phyloP scores from a whole-genome alignment of 148 eudicot genomes.

The Salicornia ramosissima region DNA sequence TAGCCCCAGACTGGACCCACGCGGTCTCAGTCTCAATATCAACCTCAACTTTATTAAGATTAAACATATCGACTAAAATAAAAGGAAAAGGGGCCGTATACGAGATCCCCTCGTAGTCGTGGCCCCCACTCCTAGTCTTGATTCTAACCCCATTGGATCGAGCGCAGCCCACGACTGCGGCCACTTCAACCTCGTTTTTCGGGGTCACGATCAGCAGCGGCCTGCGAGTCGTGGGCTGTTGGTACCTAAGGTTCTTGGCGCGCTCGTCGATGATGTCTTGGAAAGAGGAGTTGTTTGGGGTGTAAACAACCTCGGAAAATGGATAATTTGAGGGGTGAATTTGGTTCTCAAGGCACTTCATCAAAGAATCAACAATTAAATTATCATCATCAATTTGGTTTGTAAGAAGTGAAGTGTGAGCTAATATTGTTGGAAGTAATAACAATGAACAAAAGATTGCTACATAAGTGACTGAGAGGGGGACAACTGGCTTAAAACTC shows the following conservation, averaged over 20 bases:
- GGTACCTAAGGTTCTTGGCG: slow-evolving; percentile 12
- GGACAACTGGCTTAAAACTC: too few species aligned
- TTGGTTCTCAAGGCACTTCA: neutral
- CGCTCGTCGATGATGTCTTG: neutral
- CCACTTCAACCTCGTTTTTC: neutral
- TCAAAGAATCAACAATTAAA: neutral
- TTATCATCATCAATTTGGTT: too few species aligned
- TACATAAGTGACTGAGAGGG: too few species aligned
- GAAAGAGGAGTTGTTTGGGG: slow-evolving; percentile 11
- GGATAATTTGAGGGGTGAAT: neutral
- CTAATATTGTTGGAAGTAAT: too few species aligned
- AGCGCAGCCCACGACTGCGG: slow-evolving; percentile 9
- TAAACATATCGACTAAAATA: slow-evolving; percentile 23
- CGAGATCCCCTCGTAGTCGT: slow-evolving; percentile 25
- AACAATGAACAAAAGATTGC: too few species aligned
- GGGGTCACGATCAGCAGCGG: slow-evolving; percentile 18
- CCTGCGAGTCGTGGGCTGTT: neutral
- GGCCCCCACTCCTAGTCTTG: slow-evolving; percentile 25
- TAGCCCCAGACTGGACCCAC: slow-evolving; percentile 28
- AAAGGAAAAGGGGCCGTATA: slow-evolving; percentile 20
- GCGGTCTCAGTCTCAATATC: neutral
- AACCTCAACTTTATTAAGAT: slow-evolving; percentile 12
- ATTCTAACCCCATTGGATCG: slow-evolving; percentile 4
- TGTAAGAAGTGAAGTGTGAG: too few species aligned
- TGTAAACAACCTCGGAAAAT: neutral